Evolutionary conservation across 2,329 filamentous ascomycete species (phyloP).

Genomic region (Fusarium tjaetaba): DNA sequence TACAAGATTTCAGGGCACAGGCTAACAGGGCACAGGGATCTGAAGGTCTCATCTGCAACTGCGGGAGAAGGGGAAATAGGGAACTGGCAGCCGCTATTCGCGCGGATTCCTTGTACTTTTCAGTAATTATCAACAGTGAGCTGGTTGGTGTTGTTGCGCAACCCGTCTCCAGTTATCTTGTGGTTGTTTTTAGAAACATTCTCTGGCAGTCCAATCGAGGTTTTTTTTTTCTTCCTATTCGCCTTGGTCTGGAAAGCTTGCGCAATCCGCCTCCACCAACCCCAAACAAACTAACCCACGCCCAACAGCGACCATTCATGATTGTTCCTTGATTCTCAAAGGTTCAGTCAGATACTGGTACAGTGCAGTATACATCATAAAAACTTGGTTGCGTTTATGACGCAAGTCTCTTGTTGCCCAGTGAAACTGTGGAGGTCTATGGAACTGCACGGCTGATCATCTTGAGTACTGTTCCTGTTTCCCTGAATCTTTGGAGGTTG

Average conservation of each 20-base stretch:
- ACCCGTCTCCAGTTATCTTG: constrained; percentile 11
- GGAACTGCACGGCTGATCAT: constrained; percentile 1
- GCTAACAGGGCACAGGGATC: background rate
- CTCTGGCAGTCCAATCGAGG: background rate
- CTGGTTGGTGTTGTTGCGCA: background rate
- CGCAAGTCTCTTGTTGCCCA: constrained; percentile 16
- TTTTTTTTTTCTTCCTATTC: background rate
- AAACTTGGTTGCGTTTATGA: constrained; percentile 20
- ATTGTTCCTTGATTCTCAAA: constrained; percentile 6
- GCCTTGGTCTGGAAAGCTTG: constrained; percentile 27
- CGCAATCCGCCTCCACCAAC: constrained; percentile 34
- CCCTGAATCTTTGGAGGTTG: background rate
- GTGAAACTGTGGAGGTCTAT: background rate
- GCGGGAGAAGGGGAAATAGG: background rate
- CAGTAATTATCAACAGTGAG: background rate
- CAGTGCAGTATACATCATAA: constrained; percentile 8
- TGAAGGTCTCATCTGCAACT: background rate
- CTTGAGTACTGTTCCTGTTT: background rate
- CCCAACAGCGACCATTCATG: constrained; percentile 3
- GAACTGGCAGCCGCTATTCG: constrained; percentile 14
- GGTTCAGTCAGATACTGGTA: background rate
- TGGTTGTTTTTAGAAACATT: constrained; percentile 21
- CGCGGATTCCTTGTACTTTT: constrained; percentile 1
- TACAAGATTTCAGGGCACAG: constrained; percentile 1
- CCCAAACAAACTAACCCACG: constrained; percentile 15